These are phyloP conservation scores for Hygrophila difformis DNA, from an alignment of 257 asterid species.

Conservation along the genomic window DNA sequence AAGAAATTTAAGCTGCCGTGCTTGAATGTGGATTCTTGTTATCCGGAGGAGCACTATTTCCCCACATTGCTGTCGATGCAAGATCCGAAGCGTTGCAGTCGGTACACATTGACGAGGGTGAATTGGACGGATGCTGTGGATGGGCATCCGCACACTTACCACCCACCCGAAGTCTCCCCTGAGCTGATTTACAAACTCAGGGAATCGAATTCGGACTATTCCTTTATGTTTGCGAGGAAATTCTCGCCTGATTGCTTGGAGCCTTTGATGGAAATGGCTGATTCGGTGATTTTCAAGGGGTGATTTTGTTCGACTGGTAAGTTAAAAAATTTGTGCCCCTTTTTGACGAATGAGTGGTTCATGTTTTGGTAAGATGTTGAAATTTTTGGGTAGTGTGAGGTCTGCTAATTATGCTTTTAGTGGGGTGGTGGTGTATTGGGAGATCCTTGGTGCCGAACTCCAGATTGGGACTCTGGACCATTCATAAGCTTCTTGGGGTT, in stretches of 20 bases:
- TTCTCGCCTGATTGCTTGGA: constrained; percentile 73
- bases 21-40: constrained; percentile 37
- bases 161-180: constrained; percentile 39
- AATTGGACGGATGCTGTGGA: constrained; percentile 54
- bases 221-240: constrained; percentile 62
- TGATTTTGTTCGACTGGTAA: constrained; percentile 33
- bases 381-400: constrained; percentile 5
- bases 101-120: constrained; percentile 59
- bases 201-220: constrained; percentile 35
- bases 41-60: constrained; percentile 79
- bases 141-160: constrained; percentile 69
- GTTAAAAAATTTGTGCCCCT: constrained; percentile 1
- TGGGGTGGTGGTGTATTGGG: too few species aligned
- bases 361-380: constrained; percentile 13
- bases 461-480: too few species aligned
- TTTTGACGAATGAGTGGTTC: constrained; percentile 3
- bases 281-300: constrained; percentile 43
- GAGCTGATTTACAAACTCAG: constrained; percentile 36
- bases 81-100: constrained; percentile 53
- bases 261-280: constrained; percentile 46
- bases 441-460: too few species aligned
- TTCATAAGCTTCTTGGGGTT: too few species aligned
- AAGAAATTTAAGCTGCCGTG: constrained; percentile 60
- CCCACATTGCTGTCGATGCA: constrained; percentile 72
- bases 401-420: not conserved